Evolutionary conservation across 176 grass and related monocot species (phyloP).

Genomic region (Carex parvula): DNA sequence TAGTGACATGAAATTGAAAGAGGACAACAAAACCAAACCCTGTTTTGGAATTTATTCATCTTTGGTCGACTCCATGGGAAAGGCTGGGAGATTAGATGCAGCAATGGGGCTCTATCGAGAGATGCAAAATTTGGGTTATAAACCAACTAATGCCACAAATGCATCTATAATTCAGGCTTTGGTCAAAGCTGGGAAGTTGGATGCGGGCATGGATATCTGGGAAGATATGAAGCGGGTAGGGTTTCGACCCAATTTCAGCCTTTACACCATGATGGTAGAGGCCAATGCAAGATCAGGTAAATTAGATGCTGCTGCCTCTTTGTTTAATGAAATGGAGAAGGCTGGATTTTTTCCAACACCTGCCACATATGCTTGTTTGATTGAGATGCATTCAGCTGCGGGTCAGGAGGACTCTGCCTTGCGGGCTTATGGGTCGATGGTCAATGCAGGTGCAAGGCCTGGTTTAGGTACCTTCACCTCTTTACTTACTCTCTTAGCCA

Average conservation of each 20-base stretch:
- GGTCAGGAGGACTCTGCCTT: constrained; percentile 73
- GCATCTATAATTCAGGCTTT: constrained; percentile 64
- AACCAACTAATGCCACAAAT: constrained; percentile 43
- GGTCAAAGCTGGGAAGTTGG: constrained; percentile 75
- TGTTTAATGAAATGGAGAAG: constrained; percentile 93
- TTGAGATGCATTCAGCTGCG: constrained; percentile 82
- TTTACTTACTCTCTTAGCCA: constrained; percentile 67
- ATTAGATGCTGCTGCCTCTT: constrained; percentile 36
- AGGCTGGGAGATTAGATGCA: constrained; percentile 75
- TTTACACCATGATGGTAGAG: constrained; percentile 87
- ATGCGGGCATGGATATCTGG: constrained; percentile 82
- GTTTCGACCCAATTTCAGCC: constrained; percentile 61
- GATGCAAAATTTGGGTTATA: constrained; percentile 59
- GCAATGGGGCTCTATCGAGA: constrained; percentile 83
- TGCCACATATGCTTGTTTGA: constrained; percentile 65
- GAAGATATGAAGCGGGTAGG: constrained; percentile 64
- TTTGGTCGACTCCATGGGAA: constrained; percentile 74
- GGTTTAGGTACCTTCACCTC: constrained; percentile 79
- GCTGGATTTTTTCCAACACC: constrained; percentile 92
- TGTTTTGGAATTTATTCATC: constrained; percentile 45
- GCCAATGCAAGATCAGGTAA: constrained; percentile 79
- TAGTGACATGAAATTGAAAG: constrained; percentile 65
- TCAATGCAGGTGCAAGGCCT: constrained; percentile 65
- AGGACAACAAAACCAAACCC: constrained; percentile 23
- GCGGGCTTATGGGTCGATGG: constrained; percentile 82